A percentile compares a stretch with the other conserved stretches of the same genome.
Conservation (phyloP, 495 filamentous ascomycete species). For the Lophiotrema nucula region DNA sequence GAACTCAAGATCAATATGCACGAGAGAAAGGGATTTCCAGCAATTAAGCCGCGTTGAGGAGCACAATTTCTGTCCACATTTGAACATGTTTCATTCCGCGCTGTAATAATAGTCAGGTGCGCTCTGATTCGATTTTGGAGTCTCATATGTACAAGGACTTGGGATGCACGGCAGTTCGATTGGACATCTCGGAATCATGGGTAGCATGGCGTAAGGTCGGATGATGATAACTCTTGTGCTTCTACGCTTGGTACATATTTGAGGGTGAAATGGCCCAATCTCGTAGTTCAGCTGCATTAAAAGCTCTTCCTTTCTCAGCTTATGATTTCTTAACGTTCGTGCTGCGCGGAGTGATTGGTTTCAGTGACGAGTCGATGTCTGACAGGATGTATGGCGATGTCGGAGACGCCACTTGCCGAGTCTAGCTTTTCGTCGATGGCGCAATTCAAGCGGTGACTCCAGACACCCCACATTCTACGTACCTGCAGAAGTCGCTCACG, state of each 20-base stretch:
- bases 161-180: conserved; percentile 1
- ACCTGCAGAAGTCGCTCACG: conserved; percentile 12
- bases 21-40: conserved; percentile 37
- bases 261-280: no score
- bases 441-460: conserved; percentile 30
- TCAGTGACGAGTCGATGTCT: no score
- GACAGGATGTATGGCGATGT: no score
- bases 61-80: not conserved
- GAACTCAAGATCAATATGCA: conserved; percentile 40
- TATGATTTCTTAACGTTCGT: no score
- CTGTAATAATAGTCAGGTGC: no score
- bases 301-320: no score
- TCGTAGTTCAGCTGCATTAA: no score
- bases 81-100: not conserved
- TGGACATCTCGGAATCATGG: not conserved
- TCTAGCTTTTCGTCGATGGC: conserved; percentile 16
- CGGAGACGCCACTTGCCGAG: not conserved
- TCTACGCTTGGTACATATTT: not conserved
- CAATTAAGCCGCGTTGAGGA: conserved; percentile 35
- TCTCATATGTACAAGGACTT: not conserved
- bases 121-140: not conserved
- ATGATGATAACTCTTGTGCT: no score
- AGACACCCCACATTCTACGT: not conserved
- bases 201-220: not conserved
- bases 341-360: no score